Evolutionary conservation across 2,329 filamentous ascomycete genomes (phyloP), one percentile per base, ranked within the genome.

Genomic region (Dryadomyces quercivorus): DNA sequence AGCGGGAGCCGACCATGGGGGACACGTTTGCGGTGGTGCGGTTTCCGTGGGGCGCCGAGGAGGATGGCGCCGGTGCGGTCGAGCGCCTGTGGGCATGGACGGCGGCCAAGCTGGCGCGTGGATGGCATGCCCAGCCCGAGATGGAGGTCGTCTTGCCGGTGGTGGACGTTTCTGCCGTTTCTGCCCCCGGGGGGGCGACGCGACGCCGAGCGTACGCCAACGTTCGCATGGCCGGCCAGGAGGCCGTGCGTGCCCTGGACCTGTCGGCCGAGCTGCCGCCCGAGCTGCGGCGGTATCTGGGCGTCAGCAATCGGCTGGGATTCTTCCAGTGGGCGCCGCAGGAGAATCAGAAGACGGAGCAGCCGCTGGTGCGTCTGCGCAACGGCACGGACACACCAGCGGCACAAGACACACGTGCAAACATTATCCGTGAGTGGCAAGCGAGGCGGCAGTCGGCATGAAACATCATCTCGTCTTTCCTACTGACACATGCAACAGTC

Each of bases 131-230:
- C 12, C 65, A 74, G 55, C 77, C 82, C 0, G 78, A 85, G 68
- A 75, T 77, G 58, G 80, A 86, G 59, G 77, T 91, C 53, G 67
- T 82, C 57, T 66, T 92, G 22, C 85, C 87, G 0, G 74, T 88
- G 52, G 74, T 77, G 2, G 43, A 2, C 2, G 51, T 10, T 3
- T 44, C 20, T 26, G n/a, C 20, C 8, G 26, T 4, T 36, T 1
- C 6, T 15, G 15, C 18, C 22, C n/a, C n/a, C n/a, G n/a, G n/a
- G n/a, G n/a, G n/a, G n/a, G n/a, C n/a, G n/a, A n/a, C n/a, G n/a
- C n/a, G n/a, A n/a, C n/a, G n/a, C n/a, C n/a, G n/a, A n/a, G n/a
- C 40, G 1, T 75, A 72, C 49, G 81, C 81, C 57, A 65, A 75
- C n/a, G 74, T 91, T 56, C 76, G 70, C 31, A 80, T 90, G 26